phyloP scores from a whole-genome alignment of 1,284 basidiomycete species.

The Papiliotrema terrestris region DNA sequence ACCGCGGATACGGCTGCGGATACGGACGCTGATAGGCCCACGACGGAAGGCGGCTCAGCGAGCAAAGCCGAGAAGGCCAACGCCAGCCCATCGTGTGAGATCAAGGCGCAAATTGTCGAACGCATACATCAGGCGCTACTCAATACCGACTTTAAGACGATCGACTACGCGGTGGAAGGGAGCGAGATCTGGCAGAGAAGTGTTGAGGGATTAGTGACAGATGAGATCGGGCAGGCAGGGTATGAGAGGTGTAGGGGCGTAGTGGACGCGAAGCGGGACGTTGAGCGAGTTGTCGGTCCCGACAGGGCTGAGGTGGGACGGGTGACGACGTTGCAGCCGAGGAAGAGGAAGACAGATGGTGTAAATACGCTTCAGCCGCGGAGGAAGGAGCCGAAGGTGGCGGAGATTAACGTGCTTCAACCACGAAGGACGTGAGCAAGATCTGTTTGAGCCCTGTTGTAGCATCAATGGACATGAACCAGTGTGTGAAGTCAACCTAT shows the following conservation, averaged over 20 bases:
- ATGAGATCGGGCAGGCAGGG: constrained; percentile 36
- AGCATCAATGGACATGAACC: no score
- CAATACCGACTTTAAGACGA: constrained; percentile 72
- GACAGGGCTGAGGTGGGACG: constrained; percentile 29
- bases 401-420: background rate
- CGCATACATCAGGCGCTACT: constrained; percentile 65
- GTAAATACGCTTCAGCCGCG: background rate
- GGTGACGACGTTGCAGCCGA: constrained; percentile 47
- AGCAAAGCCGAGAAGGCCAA: no score
- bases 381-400: background rate
- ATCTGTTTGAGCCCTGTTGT: background rate
- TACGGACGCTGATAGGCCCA: no score
- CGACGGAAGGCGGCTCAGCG: no score
- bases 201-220: constrained; percentile 48
- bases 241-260: constrained; percentile 19
- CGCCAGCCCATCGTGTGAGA: no score
- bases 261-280: constrained; percentile 20
- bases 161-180: constrained; percentile 61
- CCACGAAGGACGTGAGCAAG: background rate
- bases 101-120: constrained; percentile 53
- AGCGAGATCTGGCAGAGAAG: constrained; percentile 66
- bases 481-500: no score
- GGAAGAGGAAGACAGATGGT: constrained; percentile 38
- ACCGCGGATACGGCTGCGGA: no score
- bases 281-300: constrained; percentile 5